Base-by-base conservation (phyloP, 805 yeast species). In the Komagataella mondaviorum region DNA sequence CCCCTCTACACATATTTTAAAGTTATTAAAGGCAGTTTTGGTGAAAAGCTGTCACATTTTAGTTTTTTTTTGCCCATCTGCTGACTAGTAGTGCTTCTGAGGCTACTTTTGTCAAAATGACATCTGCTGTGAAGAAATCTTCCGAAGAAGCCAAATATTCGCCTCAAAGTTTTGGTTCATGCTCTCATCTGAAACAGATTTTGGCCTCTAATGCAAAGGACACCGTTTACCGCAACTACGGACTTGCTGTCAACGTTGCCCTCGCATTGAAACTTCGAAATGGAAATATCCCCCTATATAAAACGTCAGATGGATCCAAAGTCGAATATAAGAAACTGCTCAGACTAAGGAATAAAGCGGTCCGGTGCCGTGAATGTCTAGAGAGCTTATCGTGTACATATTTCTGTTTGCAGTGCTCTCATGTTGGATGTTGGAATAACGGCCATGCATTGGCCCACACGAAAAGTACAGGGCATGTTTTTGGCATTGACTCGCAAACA, bases 401-500 rank as follows among this genome's bases (percentile, higher is more conserved):
- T 58, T 76, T 85, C 72, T 86, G 95, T 63, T 63, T 86, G 45
- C 90, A 85, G 60, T 86, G 95, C 61, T 84, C 89, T 1, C 80
- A 78, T 60, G 78, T 83, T 51, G 91, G 91, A 1, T 86, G 95
- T 61, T 73, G 77, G 69, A 69, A 71, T 48, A 63, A 68, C 45
- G 59, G 66, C 4, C 83, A 78, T 60, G 76, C 77, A 46, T 59
- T 65, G 23, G 55, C 55, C 6, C 85, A 80, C 62, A 74, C 78
- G 16, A 69, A 70, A 55, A 56, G 60, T 14, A 61, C 65, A 2
- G 76, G 77, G 20, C 88, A 81, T 64, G 62, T 71, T 2, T 73
- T 81, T 62, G 88, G 83, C 8, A 82, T 88, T 44, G 89, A 85
- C 63, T 71, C 88, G 2, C 69, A 71, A 17, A 75, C 79, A 49